Base-by-base conservation (phyloP, 441 rosid genomes). In the Iberis amara region DNA sequence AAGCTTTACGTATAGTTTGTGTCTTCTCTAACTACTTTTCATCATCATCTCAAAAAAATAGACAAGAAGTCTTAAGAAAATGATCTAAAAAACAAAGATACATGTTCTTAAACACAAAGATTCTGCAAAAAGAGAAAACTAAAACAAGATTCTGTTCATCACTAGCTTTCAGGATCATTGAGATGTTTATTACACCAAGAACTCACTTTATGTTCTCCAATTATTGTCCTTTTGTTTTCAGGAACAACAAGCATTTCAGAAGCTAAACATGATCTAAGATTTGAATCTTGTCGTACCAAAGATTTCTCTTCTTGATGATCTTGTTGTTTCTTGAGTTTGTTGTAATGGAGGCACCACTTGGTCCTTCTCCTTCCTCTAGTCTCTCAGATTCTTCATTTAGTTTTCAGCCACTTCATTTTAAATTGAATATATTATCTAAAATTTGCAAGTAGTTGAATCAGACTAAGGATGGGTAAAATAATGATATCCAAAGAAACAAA, bases 201-300 rank as follows among this genome's bases (percentile, higher is more conserved):
- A 59, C 91, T 76, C 32, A 80, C 85, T 73, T 79, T 88, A 47
- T 94, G 79, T 31, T 88, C 96, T 30, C 80, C 98, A 44, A 59
- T 51, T 63, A 96, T 78, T 60, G 81, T 91, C 68, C 96, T 80
- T 68, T 91, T 91, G 77, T 77, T 88, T 64, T 68, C 74, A 0
- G 94, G 94, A 62, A 91, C 73, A 51, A 76, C 70, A 50, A 78
- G 71, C 59, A 80, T 55, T 37, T 88, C 94, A 2, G 89, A 65
- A 39, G 85, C 86, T 52, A 91, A 74, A 73, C 85, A 82, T 43
- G 91, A 75, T 60, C 78, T 72, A 14, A 85, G 81, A 66, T 72
- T 72, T 9, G 86, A 66, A 27, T 26, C 30, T 26, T 26, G 44
- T 47, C 32, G 11, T 28, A 55, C 61, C 44, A 33, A n/a, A 4